These are phyloP conservation scores for Papilionanthe hybrid DNA, from an alignment of 116 monocot species.

Conservation along the genomic window DNA sequence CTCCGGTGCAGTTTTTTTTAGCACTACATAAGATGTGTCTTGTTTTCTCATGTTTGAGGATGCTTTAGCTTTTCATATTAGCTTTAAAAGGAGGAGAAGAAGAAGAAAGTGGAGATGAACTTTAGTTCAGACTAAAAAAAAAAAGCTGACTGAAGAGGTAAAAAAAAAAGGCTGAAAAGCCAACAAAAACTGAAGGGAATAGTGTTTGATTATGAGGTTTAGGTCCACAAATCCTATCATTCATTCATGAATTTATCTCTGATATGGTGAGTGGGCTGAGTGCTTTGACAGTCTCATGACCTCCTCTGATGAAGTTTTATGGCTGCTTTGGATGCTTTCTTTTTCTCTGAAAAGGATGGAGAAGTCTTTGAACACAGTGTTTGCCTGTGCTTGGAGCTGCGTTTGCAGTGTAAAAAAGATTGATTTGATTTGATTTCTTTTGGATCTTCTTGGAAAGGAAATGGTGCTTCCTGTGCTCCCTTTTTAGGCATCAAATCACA, in stretches of 20 bases:
- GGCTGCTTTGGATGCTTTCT: constrained; percentile 1
- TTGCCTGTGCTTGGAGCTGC: not conserved
- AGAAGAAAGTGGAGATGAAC: not conserved
- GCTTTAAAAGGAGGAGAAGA: not conserved
- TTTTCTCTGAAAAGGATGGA: not conserved
- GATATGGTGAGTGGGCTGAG: constrained; percentile 3
- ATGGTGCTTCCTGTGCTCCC: constrained; percentile 1
- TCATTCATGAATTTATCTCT: constrained; percentile 3
- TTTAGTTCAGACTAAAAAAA: not conserved
- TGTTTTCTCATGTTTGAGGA: constrained; percentile 6
- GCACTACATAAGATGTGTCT: constrained; percentile 3
- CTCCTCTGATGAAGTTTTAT: not conserved
- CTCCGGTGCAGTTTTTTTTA: constrained; percentile 9
- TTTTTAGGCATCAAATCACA: constrained; percentile 3
- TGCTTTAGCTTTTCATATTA: not conserved
- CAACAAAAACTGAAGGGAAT: not conserved
- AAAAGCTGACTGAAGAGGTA: not conserved
- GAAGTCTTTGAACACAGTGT: constrained; percentile 2
- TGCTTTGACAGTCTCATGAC: not conserved
- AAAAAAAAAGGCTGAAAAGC: not conserved
- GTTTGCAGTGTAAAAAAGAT: constrained; percentile 11
- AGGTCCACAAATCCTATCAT: constrained; percentile 8
- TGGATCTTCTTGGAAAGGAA: constrained; percentile 1
- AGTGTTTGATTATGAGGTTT: not conserved
- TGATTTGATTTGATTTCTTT: constrained; percentile 10